These are phyloP conservation scores for Hypoxylon sp. DNA, from an alignment of 2,329 filamentous ascomycete genomes.

Conservation along the genomic window DNA sequence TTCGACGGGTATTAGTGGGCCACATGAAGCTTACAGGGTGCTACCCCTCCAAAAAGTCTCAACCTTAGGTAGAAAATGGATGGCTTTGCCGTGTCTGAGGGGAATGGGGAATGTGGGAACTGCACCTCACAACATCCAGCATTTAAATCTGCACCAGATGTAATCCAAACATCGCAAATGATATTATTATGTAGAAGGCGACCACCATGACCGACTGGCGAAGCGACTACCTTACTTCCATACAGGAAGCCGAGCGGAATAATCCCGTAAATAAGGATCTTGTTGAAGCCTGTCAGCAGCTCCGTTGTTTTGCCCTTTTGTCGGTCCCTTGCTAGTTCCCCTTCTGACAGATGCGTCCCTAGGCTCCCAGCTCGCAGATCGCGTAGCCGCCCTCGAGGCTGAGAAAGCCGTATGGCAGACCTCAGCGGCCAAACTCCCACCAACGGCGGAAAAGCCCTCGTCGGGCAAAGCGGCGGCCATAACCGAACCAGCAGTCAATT, in stretches of 20 bases:
- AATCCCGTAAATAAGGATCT: conserved; percentile 71
- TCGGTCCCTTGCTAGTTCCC: background rate
- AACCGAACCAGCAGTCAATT: conserved; percentile 19
- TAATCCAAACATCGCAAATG: conserved; percentile 29
- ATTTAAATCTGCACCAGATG: conserved; percentile 3
- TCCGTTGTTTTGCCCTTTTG: background rate
- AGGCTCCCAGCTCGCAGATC: conserved; percentile 61
- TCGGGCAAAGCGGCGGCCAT: conserved; percentile 47
- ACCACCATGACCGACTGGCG: conserved; percentile 75
- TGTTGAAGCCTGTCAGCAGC: conserved; percentile 78
- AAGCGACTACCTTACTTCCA: conserved; percentile 81
- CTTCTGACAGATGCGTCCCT: conserved; percentile 11
- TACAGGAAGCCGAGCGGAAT: conserved; percentile 79
- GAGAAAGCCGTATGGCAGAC: conserved; percentile 60
- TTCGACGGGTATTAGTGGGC: conserved; percentile 32
- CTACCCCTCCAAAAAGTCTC: conserved; percentile 35
- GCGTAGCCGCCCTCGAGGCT: conserved; percentile 72
- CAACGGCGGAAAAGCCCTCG: conserved; percentile 41
- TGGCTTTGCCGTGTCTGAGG: background rate
- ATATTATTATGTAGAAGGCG: conserved; percentile 35
- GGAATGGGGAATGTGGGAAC: conserved; percentile 15
- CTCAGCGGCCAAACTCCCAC: conserved; percentile 42
- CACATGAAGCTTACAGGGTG: conserved; percentile 13
- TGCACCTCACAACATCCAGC: conserved; percentile 15
- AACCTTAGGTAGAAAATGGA: too few relatives aligned